Conservation (phyloP, 1,139 yeast species). For the Candida sanyaensis region DNA sequence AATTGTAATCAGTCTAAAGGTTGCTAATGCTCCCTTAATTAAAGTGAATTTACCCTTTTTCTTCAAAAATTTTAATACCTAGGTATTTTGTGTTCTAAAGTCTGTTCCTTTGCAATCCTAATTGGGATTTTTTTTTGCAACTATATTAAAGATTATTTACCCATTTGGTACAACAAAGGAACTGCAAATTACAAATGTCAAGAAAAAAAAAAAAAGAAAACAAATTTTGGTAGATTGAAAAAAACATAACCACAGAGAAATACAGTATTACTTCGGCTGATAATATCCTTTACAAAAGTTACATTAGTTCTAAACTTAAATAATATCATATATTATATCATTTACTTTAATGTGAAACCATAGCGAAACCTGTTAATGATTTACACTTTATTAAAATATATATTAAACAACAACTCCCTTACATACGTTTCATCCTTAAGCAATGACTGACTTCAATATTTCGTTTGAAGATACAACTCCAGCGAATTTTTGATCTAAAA, state of each 20-base stretch:
- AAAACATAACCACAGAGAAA: too few relatives aligned
- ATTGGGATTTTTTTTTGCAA: slow-evolving; percentile 19
- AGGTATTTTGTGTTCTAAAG: not conserved
- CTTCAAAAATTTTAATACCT: not conserved
- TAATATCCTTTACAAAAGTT: too few relatives aligned
- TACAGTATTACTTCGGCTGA: too few relatives aligned
- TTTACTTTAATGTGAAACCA: too few relatives aligned
- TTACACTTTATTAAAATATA: too few relatives aligned
- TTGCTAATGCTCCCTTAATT: not conserved
- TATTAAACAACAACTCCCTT: too few relatives aligned
- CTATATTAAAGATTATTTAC: slow-evolving; percentile 7
- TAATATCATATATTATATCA: too few relatives aligned
- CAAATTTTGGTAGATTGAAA: too few relatives aligned
- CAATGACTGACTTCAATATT: slow-evolving; percentile 56
- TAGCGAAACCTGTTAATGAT: too few relatives aligned
- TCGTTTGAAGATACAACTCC: slow-evolving; percentile 63
- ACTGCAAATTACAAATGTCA: not conserved
- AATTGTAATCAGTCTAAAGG: not conserved
- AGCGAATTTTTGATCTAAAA: slow-evolving; percentile 62
- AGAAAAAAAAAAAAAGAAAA: too few relatives aligned
- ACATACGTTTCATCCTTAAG: slow-evolving; percentile 19
- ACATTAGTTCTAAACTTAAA: too few relatives aligned
- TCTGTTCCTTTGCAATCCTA: slow-evolving; percentile 20
- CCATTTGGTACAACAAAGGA: slow-evolving; percentile 9
- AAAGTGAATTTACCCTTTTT: not conserved